Base-by-base conservation (phyloP, 2,329 filamentous ascomycete genomes). In the Fusarium subtropicale region DNA sequence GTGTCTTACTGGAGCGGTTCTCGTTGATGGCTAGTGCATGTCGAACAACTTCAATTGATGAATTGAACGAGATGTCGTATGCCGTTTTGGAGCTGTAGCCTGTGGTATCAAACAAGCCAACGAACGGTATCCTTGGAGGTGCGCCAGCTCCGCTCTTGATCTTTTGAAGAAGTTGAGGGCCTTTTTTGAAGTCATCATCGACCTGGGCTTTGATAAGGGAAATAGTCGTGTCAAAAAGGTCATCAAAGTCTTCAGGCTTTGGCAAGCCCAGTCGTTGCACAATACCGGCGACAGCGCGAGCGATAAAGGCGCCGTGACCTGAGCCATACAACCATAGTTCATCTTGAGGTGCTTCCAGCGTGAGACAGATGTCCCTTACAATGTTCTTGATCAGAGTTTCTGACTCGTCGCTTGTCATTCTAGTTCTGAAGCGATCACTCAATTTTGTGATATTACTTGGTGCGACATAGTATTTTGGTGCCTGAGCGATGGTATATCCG, bases 241-340 rank as follows among this genome's bases (percentile, higher is more conserved):
- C 69, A 28, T 74, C 69, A 16, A 72, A 72, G 5, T 44, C 30
- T 8, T 53, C 18, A 5, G 63, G 24, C 18, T 51, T 53, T 1
- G 67, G 62, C 1, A 75, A 24, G 3, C 72, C 72, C 26, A 75
- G 50, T 1, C 55, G 66, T 34, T 74, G 62, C 8, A 75, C 57
- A 5, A 75, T 60, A 4, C 72, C 69, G 26, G 72, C 72, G 11
- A 72, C 72, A 7, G 72, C 71, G 2, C 69, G 71, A 7, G 59
- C 71, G 6, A 74, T 50, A 16, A 64, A 74, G 13, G 62, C 72
- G 3, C 72, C 72, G 4, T 69, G 72, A 0, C 72, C 72, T 13
- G 72, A 74, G 3, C 72, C 72, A 31, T 69, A 74, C 1, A 74
- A 18, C 72, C 72, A 74, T 1, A 74, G 67, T 30, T 74, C 72